These are phyloP conservation scores for Erigeron philadelphicus DNA, from an alignment of 140 eudicot species.

Conservation along the genomic window DNA sequence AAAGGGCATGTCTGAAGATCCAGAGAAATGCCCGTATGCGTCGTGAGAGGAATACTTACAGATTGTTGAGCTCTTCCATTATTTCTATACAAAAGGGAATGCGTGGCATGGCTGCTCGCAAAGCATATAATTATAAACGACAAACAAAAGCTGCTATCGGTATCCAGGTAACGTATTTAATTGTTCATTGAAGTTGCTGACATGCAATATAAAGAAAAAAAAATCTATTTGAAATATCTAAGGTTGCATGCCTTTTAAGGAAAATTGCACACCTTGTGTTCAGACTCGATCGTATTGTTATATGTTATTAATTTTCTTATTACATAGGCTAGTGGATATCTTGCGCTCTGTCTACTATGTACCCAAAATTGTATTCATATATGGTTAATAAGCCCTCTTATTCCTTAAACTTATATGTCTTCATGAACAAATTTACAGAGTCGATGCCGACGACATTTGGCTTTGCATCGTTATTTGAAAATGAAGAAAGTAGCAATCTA, in stretches of 20 bases:
- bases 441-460: slow-evolving; percentile 44
- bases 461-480: slow-evolving; percentile 33
- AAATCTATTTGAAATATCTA: neutral
- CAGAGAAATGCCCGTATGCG: slow-evolving; percentile 56
- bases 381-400: neutral
- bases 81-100: slow-evolving; percentile 51
- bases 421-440: slow-evolving; percentile 37
- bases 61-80: slow-evolving; percentile 35
- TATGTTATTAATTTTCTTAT: neutral
- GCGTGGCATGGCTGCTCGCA: slow-evolving; percentile 67
- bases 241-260: neutral
- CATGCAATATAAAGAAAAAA: neutral
- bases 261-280: neutral
- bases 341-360: too few species aligned
- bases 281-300: neutral
- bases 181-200: neutral
- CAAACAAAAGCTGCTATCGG: slow-evolving; percentile 50
- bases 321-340: too few species aligned
- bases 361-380: too few species aligned
- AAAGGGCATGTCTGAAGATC: slow-evolving; percentile 55
- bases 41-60: slow-evolving; percentile 46
- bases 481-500: slow-evolving; percentile 50
- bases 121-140: slow-evolving; percentile 35
- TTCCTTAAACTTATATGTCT: slow-evolving; percentile 6
- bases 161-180: slow-evolving; percentile 57